Conservation (phyloP, 2,329 filamentous ascomycete genomes). For the Colletotrichum australisinense region DNA sequence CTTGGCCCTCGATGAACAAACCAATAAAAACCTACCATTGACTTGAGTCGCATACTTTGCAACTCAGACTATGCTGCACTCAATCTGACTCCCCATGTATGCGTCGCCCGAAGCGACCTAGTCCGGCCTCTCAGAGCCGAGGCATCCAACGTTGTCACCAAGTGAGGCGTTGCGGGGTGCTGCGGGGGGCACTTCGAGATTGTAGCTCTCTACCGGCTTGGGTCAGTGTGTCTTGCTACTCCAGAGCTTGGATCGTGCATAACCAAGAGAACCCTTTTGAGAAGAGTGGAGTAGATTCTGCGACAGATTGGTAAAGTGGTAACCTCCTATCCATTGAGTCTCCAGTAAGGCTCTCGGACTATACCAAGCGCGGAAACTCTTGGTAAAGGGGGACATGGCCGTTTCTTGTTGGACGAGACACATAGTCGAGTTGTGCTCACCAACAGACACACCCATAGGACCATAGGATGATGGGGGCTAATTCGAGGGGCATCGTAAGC, state of each 20-base stretch:
- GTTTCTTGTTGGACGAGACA: background rate
- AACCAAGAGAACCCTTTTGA: background rate
- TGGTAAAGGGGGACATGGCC: background rate
- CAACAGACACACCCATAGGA: background rate
- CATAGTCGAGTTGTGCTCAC: background rate
- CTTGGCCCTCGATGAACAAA: background rate
- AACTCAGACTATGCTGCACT: background rate
- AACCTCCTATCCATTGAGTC: background rate
- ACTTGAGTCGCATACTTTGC: background rate
- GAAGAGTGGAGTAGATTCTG: background rate
- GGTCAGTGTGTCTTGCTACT: background rate
- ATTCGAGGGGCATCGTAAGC: background rate
- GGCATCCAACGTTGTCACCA: slow-evolving; percentile 16
- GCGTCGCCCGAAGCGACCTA: slow-evolving; percentile 8
- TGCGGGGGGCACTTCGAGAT: background rate
- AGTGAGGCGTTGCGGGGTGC: slow-evolving; percentile 15
- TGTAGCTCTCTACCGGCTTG: slow-evolving; percentile 23
- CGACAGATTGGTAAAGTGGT: background rate
- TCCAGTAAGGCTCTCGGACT: background rate
- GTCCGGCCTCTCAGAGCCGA: slow-evolving; percentile 8
- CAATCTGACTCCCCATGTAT: background rate
- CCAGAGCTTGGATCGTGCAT: background rate
- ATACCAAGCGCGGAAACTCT: background rate
- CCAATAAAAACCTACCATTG: background rate
- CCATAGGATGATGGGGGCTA: background rate